These are phyloP conservation scores for Aurinia saxatilis DNA, from an alignment of 345 rosid species.

Conservation along the genomic window DNA sequence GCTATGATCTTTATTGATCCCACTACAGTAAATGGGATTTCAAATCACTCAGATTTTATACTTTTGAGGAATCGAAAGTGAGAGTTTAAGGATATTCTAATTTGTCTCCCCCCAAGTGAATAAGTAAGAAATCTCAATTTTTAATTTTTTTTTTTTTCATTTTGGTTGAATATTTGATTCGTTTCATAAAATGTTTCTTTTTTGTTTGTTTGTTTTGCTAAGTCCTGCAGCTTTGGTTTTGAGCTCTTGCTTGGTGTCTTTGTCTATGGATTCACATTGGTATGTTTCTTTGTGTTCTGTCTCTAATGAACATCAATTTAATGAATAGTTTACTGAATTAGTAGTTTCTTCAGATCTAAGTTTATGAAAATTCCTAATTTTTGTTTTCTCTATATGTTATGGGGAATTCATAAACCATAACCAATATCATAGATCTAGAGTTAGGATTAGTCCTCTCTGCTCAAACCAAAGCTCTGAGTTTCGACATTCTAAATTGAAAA, in stretches of 20 bases:
- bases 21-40: not conserved
- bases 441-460: too few relatives aligned
- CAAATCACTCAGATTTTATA: not conserved
- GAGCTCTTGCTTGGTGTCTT: not conserved
- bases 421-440: conserved; percentile 20
- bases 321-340: not conserved
- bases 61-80: conserved; percentile 23
- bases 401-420: not conserved
- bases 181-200: not conserved
- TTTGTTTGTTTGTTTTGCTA: not conserved
- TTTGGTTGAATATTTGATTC: too few relatives aligned
- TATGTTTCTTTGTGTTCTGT: not conserved
- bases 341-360: conserved; percentile 7
- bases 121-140: conserved; percentile 13
- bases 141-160: too few relatives aligned
- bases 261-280: conserved; percentile 25
- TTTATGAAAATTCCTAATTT: not conserved
- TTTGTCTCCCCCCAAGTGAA: not conserved
- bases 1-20: conserved; percentile 12
- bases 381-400: not conserved
- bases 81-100: not conserved
- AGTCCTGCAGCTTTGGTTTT: conserved; percentile 5
- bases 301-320: not conserved
- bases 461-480: not conserved
- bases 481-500: too few relatives aligned